Base-by-base conservation (phyloP, 805 yeast genomes). In the Cyberlindnera sargentensis region DNA sequence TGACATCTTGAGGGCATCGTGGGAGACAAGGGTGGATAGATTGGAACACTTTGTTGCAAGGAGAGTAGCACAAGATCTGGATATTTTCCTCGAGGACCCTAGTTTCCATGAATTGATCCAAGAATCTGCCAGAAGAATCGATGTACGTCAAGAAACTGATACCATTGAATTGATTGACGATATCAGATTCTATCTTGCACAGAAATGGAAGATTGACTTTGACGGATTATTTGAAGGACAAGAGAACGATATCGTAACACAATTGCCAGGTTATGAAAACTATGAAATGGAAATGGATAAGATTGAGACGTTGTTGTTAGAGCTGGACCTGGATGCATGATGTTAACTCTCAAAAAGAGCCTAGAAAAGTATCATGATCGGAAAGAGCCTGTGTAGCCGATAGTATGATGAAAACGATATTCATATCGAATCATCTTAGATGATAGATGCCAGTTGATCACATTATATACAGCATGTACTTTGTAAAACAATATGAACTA, bases 91-190 rank as follows among this genome's bases (percentile, higher is more conserved):
- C 5, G 34, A 49, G 1, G 64, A 64, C n/a, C 60, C 63, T 1
- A 71, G 69, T 36, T 67, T 77, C 41, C 54, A 60, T 39, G 64
- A 57, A 0, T 56, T 72, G 15, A 58, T 71, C 5, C 8, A 50
- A n/a, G 74, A 71, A 49, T 70, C 77, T 56, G 82, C 91, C 0
- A 49, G 54, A 11, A 64, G 86, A 51, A 83, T 85, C 40, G 55
- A 71, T 23, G 62, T 58, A 11, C 71, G 93, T 56, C 80, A 85
- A 51, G 86, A 79, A 47, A 81, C 84, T 0, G 95, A 85, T 63
- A 82, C 91, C 1, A 82, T 85, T 55, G 95, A 85, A 53, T 65
- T 85, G 51, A 68, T 85, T 27, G 95, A 84, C 61, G 95, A 84
- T 63, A 80, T 85, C 8, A 67, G 89, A 49, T 85, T 72, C 59